Base-by-base conservation (phyloP, 225 moss, liverwort and hornwort genomes). In the Climacium dendroides region DNA sequence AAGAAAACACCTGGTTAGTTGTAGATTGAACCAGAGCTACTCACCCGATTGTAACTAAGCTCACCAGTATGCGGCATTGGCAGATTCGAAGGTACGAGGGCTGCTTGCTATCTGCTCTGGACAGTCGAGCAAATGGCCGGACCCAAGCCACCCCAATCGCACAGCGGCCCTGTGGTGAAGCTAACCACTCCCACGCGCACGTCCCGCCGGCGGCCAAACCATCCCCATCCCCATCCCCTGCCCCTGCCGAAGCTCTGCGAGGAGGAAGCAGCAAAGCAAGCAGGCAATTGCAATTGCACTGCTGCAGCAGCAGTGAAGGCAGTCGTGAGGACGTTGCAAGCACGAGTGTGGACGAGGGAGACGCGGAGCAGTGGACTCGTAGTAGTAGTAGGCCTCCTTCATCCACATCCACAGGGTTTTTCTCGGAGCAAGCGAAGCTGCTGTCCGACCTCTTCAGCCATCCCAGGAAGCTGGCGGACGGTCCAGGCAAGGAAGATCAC, bases 31-130 rank as follows among this genome's bases (percentile, higher is more conserved):
- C 24, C 61, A 76, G 39, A 48, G 41, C n/a, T 65, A 28, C 30
- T 29, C 43, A 47, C 18, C 29, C 41, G 19, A 57, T 74, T 78
- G 61, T 62, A 37, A 47, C 64, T 29, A 9, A 19, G 20, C 45
- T 22, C 45, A 57, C 28, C n/a, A 23, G 55, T 55, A 43, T 23
- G 37, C 52, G 62, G n/a, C 43, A 34, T 32, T 80, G n/a, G 71
- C 83, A 91, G 93, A 91, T 93, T 58, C 89, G 80, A 55, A 88
- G 91, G 61, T 91, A 93, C 4, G 90, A 91, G 78, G 55, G 89
- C 54, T 93, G 91, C 78, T 80, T 93, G 86, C 83, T 91, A 11
- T 87, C 86, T 41, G 87, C 85, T 77, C 86, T 87, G 72, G 89
- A 89, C 81, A 86, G 77, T 67, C 85, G 81, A 89, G 89, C 83